Percentiles rank a stretch among this genome's conserved stretches.
Evolutionary conservation across 2,329 filamentous ascomycete genomes (phyloP).

Genomic region (Dothistroma septosporum): DNA sequence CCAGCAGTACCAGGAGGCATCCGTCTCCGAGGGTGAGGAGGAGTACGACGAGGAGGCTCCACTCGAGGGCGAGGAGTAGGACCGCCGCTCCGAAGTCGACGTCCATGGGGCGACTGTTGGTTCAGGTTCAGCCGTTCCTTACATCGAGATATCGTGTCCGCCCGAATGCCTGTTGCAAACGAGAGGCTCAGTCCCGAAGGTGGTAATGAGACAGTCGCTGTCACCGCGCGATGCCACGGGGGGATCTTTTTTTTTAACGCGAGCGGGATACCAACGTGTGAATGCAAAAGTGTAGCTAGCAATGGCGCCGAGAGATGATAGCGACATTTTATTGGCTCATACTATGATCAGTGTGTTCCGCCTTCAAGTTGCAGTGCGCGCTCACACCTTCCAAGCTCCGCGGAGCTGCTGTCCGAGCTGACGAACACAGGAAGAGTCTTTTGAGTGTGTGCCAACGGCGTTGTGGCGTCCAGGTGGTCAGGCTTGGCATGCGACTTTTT

Average conservation of each 20-base stretch:
- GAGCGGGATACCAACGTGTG: conserved; percentile 2
- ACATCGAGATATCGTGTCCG: not conserved
- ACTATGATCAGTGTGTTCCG: not conserved
- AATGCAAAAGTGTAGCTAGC: conserved; percentile 3
- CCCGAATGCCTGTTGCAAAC: not conserved
- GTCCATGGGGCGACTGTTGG: not conserved
- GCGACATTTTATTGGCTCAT: not conserved
- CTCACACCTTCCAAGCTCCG: no score
- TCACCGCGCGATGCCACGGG: not conserved
- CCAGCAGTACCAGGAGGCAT: conserved; percentile 99
- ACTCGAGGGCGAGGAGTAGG: conserved; percentile 67
- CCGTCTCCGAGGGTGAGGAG: conserved; percentile 94
- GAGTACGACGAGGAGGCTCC: conserved; percentile 85
- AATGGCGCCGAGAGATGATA: conserved; percentile 1
- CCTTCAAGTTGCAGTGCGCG: not conserved
- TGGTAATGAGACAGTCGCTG: not conserved
- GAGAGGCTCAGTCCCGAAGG: not conserved
- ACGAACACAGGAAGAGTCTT: no score
- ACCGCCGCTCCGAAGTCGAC: not conserved
- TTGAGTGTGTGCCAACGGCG: no score
- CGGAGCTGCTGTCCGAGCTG: no score
- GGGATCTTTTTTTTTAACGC: not conserved
- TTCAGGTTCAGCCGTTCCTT: not conserved
- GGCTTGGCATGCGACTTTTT: no score
- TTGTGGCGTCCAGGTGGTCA: no score